Conservation (phyloP, 441 rosid species). For the Cnidoscolus chayamansa region DNA sequence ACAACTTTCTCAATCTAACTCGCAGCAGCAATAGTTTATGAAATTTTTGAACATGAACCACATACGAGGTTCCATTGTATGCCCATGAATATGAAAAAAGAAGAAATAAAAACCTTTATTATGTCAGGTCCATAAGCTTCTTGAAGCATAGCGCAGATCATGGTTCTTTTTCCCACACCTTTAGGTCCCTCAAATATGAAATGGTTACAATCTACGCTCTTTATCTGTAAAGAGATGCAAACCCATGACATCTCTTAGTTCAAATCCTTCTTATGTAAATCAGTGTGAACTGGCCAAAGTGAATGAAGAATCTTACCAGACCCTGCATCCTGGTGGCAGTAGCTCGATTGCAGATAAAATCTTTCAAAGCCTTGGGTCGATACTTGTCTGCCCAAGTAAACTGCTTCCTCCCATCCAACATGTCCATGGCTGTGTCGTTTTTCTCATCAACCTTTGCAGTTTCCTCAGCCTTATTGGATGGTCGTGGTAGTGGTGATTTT, state of each 20-base stretch:
- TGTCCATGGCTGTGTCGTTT: neutral
- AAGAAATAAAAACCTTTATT: conserved; percentile 31
- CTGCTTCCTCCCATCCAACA: conserved; percentile 3
- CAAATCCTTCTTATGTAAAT: neutral
- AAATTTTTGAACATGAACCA: no score
- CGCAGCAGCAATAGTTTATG: no score
- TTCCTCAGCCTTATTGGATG: neutral
- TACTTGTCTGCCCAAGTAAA: conserved; percentile 39
- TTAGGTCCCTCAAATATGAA: conserved; percentile 59
- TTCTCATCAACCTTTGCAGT: neutral
- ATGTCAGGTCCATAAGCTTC: conserved; percentile 44
- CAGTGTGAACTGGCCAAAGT: neutral
- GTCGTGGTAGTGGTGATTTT: neutral
- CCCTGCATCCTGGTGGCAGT: conserved; percentile 34
- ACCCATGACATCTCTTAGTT: neutral
- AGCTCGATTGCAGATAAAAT: conserved; percentile 46
- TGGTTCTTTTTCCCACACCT: conserved; percentile 62
- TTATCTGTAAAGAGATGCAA: conserved; percentile 22
- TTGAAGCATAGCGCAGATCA: conserved; percentile 54
- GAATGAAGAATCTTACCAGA: conserved; percentile 21
- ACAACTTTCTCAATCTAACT: no score
- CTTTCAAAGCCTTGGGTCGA: conserved; percentile 35
- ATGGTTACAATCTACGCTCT: conserved; percentile 31
- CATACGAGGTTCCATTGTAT: no score
- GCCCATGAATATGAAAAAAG: no score